phyloP scores from a whole-genome alignment of 768 basidiomycete genomes.

The Lactarius psammicola region DNA sequence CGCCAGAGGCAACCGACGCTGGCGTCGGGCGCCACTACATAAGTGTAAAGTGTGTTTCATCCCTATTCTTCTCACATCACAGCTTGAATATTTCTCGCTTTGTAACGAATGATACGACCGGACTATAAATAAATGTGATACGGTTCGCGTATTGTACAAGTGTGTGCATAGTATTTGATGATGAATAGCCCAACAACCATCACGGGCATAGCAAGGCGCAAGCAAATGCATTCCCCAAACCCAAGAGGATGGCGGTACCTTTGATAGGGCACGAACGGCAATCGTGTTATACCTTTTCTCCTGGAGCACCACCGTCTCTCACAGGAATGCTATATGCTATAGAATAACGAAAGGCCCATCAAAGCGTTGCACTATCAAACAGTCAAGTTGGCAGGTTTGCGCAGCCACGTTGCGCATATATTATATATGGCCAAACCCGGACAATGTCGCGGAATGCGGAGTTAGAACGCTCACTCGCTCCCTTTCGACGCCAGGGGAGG shows the following conservation, averaged over 20 bases:
- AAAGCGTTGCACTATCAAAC: not conserved
- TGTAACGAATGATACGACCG: not conserved
- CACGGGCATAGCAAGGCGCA: not conserved
- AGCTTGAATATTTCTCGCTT: not conserved
- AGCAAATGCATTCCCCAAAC: not conserved
- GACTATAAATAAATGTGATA: not conserved
- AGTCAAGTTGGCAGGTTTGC: not conserved
- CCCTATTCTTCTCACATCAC: not conserved
- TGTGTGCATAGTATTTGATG: not conserved
- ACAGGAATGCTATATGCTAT: not conserved
- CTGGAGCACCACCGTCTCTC: not conserved
- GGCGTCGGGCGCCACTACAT: not conserved
- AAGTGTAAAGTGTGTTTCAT: not conserved
- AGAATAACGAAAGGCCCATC: conserved; percentile 2
- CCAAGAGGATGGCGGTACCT: not conserved
- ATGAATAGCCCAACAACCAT: not conserved
- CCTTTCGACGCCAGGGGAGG: not conserved
- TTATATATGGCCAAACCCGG: not conserved
- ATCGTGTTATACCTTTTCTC: not conserved
- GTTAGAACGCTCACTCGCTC: not conserved
- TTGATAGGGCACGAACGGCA: not conserved
- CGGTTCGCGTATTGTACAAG: not conserved
- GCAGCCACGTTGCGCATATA: not conserved
- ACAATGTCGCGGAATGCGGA: not conserved
- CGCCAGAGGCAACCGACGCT: conserved; percentile 5